Percentiles rank a stretch among this genome's conserved stretches.
Conservation (phyloP, 768 basidiomycete genomes). For the Leccinellum albellum region DNA sequence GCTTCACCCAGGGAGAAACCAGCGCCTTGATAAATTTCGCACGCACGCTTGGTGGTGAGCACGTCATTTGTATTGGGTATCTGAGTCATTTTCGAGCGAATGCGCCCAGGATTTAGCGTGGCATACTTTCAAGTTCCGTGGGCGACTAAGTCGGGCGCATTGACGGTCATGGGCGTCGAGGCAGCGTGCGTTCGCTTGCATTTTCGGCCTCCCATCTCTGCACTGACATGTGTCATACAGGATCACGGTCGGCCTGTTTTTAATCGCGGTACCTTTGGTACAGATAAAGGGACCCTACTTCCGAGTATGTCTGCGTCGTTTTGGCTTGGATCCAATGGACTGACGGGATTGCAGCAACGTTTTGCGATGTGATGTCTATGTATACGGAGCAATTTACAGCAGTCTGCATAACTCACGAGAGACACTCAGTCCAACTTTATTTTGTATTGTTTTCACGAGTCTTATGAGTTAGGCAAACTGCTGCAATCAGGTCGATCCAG, state of each 20-base stretch:
- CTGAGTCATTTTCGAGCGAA: not conserved
- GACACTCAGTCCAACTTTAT: too few relatives aligned
- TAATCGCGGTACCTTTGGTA: constrained; percentile 34
- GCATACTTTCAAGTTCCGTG: constrained; percentile 42
- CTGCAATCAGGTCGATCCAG: not conserved
- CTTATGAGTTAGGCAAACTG: too few relatives aligned
- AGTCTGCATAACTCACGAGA: too few relatives aligned
- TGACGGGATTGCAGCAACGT: constrained; percentile 14
- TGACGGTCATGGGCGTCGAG: constrained; percentile 37
- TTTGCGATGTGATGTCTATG: constrained; percentile 14
- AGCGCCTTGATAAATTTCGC: constrained; percentile 42
- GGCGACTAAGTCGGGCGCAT: constrained; percentile 33
- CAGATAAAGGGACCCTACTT: constrained; percentile 34
- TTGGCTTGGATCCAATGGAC: not conserved
- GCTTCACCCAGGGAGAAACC: constrained; percentile 35
- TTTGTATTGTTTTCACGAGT: too few relatives aligned
- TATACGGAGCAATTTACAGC: not conserved
- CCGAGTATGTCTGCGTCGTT: constrained; percentile 25
- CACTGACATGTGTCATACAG: constrained; percentile 11
- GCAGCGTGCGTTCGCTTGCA: constrained; percentile 28
- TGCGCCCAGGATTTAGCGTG: constrained; percentile 31
- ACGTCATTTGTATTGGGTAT: not conserved
- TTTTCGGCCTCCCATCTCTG: not conserved
- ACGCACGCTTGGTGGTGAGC: constrained; percentile 31
- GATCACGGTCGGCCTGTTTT: constrained; percentile 32